phyloP scores from a whole-genome alignment of 1,284 basidiomycete species.

The Tylopilus sp. region DNA sequence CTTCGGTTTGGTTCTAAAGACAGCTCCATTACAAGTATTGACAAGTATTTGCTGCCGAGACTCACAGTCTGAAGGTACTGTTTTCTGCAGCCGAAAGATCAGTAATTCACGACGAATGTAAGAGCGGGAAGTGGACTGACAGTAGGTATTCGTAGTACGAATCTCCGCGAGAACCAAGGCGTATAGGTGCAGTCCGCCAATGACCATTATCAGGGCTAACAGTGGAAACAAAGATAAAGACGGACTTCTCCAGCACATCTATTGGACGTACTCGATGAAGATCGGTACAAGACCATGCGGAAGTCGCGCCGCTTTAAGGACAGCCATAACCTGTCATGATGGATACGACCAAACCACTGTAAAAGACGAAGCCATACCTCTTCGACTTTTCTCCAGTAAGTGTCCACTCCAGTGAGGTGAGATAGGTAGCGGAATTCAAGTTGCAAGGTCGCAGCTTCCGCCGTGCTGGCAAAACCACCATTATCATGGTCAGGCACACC shows the following conservation, averaged over 20 bases:
- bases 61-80: conserved; percentile 76
- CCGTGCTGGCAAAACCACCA: conserved; percentile 69
- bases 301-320: conserved; percentile 61
- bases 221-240: conserved; percentile 8
- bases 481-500: conserved; percentile 69
- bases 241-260: conserved; percentile 2
- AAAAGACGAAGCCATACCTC: conserved; percentile 41
- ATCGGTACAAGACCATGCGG: conserved; percentile 80
- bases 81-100: conserved; percentile 47
- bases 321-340: conserved; percentile 60
- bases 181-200: conserved; percentile 75
- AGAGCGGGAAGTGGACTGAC: conserved; percentile 39
- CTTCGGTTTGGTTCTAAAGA: conserved; percentile 71
- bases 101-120: background rate
- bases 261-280: conserved; percentile 64
- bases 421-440: conserved; percentile 91
- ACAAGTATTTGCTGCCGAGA: conserved; percentile 1
- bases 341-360: background rate
- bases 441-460: conserved; percentile 82
- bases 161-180: conserved; percentile 90
- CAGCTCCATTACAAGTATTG: conserved; percentile 7
- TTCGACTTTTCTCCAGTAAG: conserved; percentile 83
- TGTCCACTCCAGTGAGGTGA: conserved; percentile 69
- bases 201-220: conserved; percentile 61
- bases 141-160: conserved; percentile 94